Percentiles rank a stretch among this genome's conserved stretches.
These are phyloP conservation scores for Ophiostoma perfectum DNA, from an alignment of 2,329 filamentous ascomycete genomes.

Conservation along the genomic window DNA sequence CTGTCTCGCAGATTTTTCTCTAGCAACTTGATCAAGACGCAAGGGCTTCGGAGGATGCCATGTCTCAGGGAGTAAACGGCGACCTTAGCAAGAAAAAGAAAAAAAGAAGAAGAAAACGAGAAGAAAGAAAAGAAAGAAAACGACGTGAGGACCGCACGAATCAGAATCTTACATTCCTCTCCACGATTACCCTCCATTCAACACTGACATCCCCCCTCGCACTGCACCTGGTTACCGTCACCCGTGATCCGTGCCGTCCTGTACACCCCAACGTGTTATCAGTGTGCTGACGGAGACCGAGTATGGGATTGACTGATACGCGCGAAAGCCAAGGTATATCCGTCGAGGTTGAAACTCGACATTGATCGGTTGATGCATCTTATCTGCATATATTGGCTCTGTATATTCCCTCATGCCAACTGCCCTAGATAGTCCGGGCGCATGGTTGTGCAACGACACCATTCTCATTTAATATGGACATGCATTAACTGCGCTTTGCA, in stretches of 20 bases:
- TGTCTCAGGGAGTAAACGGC: background rate
- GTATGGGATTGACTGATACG: no score
- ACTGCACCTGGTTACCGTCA: background rate
- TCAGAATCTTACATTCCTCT: background rate
- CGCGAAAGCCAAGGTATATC: no score
- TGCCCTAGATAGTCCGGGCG: background rate
- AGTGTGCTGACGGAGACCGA: no score
- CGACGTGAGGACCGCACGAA: background rate
- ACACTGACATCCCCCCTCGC: background rate
- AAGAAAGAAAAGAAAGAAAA: background rate
- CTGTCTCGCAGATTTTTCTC: constrained; percentile 6
- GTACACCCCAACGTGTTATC: background rate
- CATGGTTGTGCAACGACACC: background rate
- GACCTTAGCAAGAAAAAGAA: background rate
- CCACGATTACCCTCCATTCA: background rate
- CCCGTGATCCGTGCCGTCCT: background rate
- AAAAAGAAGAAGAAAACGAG: background rate
- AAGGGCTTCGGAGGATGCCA: background rate
- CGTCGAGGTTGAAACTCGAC: no score
- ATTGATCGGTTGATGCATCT: no score
- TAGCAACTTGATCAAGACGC: background rate
- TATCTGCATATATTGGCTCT: no score
- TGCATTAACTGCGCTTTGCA: no score
- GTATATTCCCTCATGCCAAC: background rate
- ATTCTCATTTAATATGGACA: no score